Conservation (phyloP, 108 stramenopile genomes). For the Pseudonitzschia delicatissima region DNA sequence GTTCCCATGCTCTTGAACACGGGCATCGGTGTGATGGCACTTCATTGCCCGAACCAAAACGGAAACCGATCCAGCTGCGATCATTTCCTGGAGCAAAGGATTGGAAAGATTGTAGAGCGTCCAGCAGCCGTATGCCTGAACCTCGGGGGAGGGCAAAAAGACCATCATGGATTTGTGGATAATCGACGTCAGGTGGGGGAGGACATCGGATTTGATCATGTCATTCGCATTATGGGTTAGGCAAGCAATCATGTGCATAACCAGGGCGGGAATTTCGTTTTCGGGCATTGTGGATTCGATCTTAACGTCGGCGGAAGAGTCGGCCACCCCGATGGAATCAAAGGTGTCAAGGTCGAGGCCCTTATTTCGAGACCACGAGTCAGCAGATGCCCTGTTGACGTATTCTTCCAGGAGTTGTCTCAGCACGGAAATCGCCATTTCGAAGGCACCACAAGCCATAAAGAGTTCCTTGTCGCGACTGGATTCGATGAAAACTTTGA, state of each 20-base stretch:
- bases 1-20: constrained; percentile 20
- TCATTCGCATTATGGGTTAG: constrained; percentile 11
- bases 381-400: not conserved
- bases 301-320: not conserved
- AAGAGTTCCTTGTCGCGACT: constrained; percentile 1
- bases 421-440: constrained; percentile 4
- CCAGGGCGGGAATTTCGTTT: not conserved
- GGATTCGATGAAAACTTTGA: not conserved
- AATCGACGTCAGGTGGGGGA: not conserved
- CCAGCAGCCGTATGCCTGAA: constrained; percentile 33
- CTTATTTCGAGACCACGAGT: constrained; percentile 1
- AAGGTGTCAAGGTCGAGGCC: not conserved
- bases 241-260: not conserved
- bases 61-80: constrained; percentile 5
- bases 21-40: constrained; percentile 4
- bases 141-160: not conserved
- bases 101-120: constrained; percentile 20
- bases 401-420: constrained; percentile 1
- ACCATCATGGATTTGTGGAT: constrained; percentile 12
- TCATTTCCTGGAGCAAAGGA: constrained; percentile 20
- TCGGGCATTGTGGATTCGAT: not conserved
- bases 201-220: constrained; percentile 10
- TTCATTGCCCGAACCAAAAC: constrained; percentile 1
- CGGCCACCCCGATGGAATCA: constrained; percentile 8
- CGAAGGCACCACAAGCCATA: constrained; percentile 1